Conservation (phyloP, 75 land plant genomes). For the Cupressus sempervirens region DNA sequence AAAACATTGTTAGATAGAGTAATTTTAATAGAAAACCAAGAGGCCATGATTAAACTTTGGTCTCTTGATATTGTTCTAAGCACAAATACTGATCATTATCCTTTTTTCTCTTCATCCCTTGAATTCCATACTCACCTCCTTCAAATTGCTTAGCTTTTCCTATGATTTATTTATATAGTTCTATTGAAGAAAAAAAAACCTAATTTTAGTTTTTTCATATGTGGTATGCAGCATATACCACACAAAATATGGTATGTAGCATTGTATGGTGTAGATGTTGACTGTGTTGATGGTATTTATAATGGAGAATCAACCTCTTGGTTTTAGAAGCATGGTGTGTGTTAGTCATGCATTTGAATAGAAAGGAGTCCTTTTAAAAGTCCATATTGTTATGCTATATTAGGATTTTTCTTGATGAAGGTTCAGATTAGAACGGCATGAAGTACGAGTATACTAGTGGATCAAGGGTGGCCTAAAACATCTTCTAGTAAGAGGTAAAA, state of each 20-base stretch:
- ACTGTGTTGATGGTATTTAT: too few relatives aligned
- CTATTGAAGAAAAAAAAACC: not conserved
- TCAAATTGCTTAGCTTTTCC: not conserved
- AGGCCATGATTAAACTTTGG: not conserved
- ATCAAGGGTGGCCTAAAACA: too few relatives aligned
- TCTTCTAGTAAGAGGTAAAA: too few relatives aligned
- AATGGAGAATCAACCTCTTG: not conserved
- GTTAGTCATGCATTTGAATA: not conserved
- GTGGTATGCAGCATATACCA: not conserved
- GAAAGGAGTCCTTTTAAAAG: too few relatives aligned
- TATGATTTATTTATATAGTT: not conserved
- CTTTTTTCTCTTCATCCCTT: slow-evolving; percentile 25
- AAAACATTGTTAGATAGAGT: slow-evolving; percentile 25
- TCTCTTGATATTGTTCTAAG: slow-evolving; percentile 19
- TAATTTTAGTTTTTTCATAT: not conserved
- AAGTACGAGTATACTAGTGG: too few relatives aligned
- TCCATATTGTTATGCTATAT: too few relatives aligned
- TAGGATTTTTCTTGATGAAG: too few relatives aligned
- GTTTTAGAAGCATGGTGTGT: not conserved
- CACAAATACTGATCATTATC: slow-evolving; percentile 20
- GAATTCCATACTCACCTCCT: not conserved
- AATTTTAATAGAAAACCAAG: slow-evolving; percentile 8
- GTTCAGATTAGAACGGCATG: too few relatives aligned
- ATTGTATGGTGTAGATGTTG: not conserved
- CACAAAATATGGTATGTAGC: not conserved